Percentiles rank a stretch among this genome's conserved stretches.
These are phyloP conservation scores for Penicillium tannophilum DNA, from an alignment of 495 filamentous ascomycete species.

Conservation along the genomic window DNA sequence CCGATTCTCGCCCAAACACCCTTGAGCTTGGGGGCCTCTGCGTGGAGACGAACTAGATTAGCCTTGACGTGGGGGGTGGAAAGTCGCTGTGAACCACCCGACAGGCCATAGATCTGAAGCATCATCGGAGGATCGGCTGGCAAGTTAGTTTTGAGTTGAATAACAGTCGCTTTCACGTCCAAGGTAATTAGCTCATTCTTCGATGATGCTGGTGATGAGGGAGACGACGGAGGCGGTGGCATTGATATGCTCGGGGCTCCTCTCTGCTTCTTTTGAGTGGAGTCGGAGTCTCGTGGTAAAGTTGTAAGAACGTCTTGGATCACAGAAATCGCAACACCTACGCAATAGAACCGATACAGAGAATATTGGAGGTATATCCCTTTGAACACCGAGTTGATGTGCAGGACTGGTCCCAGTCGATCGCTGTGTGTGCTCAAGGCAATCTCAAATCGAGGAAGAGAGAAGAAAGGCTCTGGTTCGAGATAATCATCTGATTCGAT, in stretches of 20 bases:
- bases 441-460: constrained; percentile 83
- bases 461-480: constrained; percentile 83
- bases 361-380: constrained; percentile 86
- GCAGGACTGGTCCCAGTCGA: constrained; percentile 79
- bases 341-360: constrained; percentile 90
- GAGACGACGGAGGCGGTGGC: constrained; percentile 32
- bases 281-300: constrained; percentile 24
- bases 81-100: constrained; percentile 84
- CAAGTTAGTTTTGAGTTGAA: constrained; percentile 88
- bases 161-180: constrained; percentile 74
- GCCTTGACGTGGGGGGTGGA: constrained; percentile 74
- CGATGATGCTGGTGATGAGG: constrained; percentile 24
- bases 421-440: constrained; percentile 84
- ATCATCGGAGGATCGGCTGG: constrained; percentile 86
- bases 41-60: constrained; percentile 78
- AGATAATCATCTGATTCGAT: constrained; percentile 82
- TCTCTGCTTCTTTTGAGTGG: constrained; percentile 16
- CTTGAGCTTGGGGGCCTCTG: constrained; percentile 78
- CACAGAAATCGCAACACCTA: constrained; percentile 77
- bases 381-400: constrained; percentile 79
- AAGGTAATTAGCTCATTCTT: constrained; percentile 71
- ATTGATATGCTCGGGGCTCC: constrained; percentile 23
- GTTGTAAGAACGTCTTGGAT: constrained; percentile 72
- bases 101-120: constrained; percentile 80
- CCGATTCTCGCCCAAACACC: constrained; percentile 82